Evolutionary conservation across 257 asterid genomes (phyloP).

Genomic region (Fraxinus excelsior): DNA sequence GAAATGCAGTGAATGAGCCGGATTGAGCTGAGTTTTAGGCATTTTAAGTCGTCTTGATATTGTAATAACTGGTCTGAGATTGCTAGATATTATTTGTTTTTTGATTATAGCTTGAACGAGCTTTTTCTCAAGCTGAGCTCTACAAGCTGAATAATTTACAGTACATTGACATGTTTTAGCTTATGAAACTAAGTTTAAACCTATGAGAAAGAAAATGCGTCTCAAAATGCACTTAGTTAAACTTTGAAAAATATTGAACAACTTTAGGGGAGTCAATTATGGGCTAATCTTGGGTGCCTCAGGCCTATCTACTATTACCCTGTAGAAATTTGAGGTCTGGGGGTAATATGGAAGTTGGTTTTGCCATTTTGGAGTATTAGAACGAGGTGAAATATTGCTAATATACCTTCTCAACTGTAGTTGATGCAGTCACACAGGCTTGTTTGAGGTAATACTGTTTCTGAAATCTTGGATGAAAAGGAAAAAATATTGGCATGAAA

Average conservation of each 20-base stretch:
- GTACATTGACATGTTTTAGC: background rate
- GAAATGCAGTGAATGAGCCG: background rate
- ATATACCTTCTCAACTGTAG: background rate
- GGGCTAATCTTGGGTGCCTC: constrained; percentile 12
- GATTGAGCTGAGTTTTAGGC: background rate
- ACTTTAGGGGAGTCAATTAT: constrained; percentile 2
- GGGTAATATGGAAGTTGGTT: background rate
- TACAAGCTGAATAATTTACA: background rate
- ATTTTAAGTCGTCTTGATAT: background rate
- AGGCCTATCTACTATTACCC: background rate
- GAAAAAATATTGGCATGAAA: background rate
- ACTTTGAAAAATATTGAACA: background rate
- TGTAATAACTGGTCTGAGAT: background rate
- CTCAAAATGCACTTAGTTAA: background rate
- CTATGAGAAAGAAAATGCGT: background rate
- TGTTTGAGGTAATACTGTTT: background rate
- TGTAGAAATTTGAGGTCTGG: background rate
- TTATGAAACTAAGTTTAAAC: background rate
- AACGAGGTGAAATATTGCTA: background rate
- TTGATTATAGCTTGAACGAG: background rate
- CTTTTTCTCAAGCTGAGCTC: background rate
- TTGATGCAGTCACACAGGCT: background rate
- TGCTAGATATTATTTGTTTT: background rate
- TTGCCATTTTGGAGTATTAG: background rate
- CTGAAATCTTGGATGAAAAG: background rate